phyloP scores from a whole-genome alignment of 441 rosid species.

The Biscutella laevigata region DNA sequence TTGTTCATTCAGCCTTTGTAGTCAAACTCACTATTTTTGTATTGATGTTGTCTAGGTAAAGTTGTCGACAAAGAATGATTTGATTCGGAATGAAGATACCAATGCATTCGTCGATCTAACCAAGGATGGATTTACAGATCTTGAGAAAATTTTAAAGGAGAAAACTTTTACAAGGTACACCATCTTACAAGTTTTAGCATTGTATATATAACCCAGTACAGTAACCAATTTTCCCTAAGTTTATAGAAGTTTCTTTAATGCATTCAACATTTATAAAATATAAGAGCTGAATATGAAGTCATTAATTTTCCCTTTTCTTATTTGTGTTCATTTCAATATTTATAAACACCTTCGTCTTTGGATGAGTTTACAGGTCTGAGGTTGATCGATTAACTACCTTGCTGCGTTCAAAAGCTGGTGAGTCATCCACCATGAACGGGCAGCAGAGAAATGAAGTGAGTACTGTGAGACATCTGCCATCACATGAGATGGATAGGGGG shows the following conservation, averaged over 20 bases:
- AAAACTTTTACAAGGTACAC: slow-evolving; percentile 28
- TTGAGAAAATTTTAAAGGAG: slow-evolving; percentile 24
- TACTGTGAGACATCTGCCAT: slow-evolving; percentile 21
- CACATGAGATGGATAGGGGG: slow-evolving; percentile 31
- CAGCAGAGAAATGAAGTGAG: slow-evolving; percentile 38
- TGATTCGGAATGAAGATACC: slow-evolving; percentile 27
- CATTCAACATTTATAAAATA: background rate
- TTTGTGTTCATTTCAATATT: background rate
- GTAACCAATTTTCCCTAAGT: background rate
- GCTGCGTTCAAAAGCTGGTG: slow-evolving; percentile 54
- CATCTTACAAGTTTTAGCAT: background rate
- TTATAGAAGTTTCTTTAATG: background rate
- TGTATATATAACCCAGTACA: background rate
- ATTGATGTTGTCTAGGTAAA: slow-evolving; percentile 17
- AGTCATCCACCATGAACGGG: slow-evolving; percentile 30
- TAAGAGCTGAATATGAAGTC: background rate
- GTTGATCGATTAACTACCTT: slow-evolving; percentile 67
- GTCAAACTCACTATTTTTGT: background rate
- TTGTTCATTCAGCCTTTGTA: background rate
- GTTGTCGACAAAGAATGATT: slow-evolving; percentile 28
- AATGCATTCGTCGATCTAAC: slow-evolving; percentile 23
- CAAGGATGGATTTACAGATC: slow-evolving; percentile 27
- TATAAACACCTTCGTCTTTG: background rate
- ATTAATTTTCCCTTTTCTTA: background rate
- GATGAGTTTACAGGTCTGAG: slow-evolving; percentile 62